Evolutionary conservation across 2,329 filamentous ascomycete species (phyloP).

Genomic region (Colletotrichum cuscutae): DNA sequence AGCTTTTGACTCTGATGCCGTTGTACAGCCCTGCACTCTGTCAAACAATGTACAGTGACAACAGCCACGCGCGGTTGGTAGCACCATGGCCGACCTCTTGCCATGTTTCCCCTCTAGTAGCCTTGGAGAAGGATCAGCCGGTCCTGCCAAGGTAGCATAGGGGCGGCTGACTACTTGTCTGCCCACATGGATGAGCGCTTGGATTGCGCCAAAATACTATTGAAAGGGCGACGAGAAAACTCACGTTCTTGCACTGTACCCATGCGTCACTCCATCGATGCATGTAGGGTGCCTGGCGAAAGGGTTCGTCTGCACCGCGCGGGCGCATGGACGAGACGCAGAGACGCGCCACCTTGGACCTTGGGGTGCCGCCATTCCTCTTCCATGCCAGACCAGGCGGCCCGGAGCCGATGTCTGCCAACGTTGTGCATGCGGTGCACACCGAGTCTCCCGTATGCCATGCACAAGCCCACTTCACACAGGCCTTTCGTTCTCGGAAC

Average conservation of each 20-base stretch:
- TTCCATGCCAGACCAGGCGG: conserved; percentile 3
- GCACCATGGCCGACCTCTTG: background rate
- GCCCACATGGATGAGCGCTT: conserved; percentile 16
- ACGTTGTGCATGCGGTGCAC: conserved; percentile 26
- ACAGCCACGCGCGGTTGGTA: conserved; percentile 27
- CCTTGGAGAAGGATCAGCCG: conserved; percentile 15
- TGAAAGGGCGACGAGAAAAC: conserved; percentile 10
- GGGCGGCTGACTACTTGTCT: conserved; percentile 9
- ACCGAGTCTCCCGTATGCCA: conserved; percentile 19
- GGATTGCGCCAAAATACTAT: conserved; percentile 14
- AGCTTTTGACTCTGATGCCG: conserved; percentile 32
- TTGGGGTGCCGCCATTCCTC: conserved; percentile 4
- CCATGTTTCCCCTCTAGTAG: background rate
- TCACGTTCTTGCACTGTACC: background rate
- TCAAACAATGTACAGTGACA: conserved; percentile 30
- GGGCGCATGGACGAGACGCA: conserved; percentile 18
- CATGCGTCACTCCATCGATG: background rate
- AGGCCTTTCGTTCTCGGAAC: conserved; percentile 12
- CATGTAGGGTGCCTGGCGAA: conserved; percentile 1
- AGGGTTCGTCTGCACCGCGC: conserved; percentile 6
- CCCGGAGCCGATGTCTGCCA: conserved; percentile 18
- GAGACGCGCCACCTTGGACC: background rate
- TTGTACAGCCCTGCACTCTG: conserved; percentile 28
- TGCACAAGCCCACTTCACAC: background rate
- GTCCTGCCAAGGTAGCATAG: conserved; percentile 13